Base-by-base conservation (phyloP, 345 rosid genomes). In the Cardamine occulta region DNA sequence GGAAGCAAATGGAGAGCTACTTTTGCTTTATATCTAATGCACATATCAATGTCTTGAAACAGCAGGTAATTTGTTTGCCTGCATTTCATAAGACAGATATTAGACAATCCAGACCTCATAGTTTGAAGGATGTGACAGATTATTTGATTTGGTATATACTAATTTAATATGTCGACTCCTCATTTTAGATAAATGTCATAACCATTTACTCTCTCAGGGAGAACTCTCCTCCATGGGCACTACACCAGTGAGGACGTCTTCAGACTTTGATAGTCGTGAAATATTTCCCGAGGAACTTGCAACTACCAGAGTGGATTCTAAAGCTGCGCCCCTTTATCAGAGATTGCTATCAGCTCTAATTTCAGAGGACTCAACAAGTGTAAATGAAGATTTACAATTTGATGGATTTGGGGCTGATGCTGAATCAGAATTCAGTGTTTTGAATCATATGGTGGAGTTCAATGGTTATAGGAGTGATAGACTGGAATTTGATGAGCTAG, bases 301-400 rank as follows among this genome's bases (percentile, higher is more conserved):
- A 57, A 72, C 65, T 12, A 81, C 75, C 42, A 64, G 60, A 39
- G 70, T 74, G 54, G 94, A 85, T 70, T 77, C 55, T 70, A 78
- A 78, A 74, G 77, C 63, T 49, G 70, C 83, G 52, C 80, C 98
- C 24, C 88, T 95, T 78, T 93, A 78, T 53, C 93, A 89, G 80
- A 87, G 91, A 84, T 85, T 91, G 68, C 73, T 95, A 53, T 93
- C 98, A 47, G 94, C 98, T 79, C 75, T 95, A 73, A 86, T 93
- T 73, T 75, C 97, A 5, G 98, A 91, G 81, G 98, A 89, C 57
- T 87, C 87, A 60, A 70, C 66, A 78, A 63, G 66, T 60, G 63
- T 66, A 62, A 56, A 62, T 70, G 90, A 63, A 72, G 93, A 88
- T 79, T 72, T 80, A 51, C 75, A 77, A 40, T 76, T 35, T 74